Conservation (phyloP, 176 grass and related monocot genomes). For the Tillandsia leiboldiana region DNA sequence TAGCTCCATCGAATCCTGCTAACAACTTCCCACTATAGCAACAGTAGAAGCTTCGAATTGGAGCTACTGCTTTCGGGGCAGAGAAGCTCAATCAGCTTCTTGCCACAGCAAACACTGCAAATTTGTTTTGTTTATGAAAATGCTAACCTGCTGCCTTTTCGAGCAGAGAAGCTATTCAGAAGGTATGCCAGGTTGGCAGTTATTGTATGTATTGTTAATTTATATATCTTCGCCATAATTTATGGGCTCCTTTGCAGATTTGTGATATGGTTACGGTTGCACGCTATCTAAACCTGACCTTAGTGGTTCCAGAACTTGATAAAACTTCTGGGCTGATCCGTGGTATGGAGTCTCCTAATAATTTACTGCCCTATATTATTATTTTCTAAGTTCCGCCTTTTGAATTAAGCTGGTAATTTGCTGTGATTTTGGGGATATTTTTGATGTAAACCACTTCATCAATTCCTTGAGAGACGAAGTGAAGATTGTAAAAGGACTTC, state of each 20-base stretch:
- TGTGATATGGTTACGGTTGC: slow-evolving; percentile 94
- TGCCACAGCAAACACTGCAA: too few relatives aligned
- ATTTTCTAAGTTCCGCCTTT: background rate
- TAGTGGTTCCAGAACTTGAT: slow-evolving; percentile 92
- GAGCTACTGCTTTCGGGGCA: too few relatives aligned
- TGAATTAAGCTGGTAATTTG: slow-evolving; percentile 14
- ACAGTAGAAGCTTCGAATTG: too few relatives aligned
- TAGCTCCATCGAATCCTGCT: too few relatives aligned
- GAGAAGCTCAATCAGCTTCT: too few relatives aligned
- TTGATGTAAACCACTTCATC: slow-evolving; percentile 84
- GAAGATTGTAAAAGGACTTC: slow-evolving; percentile 81
- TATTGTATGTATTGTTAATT: background rate
- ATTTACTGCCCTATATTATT: background rate
- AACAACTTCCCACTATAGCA: too few relatives aligned
- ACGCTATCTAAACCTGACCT: slow-evolving; percentile 82
- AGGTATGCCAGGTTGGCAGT: too few relatives aligned
- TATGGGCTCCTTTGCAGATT: slow-evolving; percentile 44
- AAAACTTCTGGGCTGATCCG: slow-evolving; percentile 98
- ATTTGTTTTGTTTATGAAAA: too few relatives aligned
- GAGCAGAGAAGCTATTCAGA: too few relatives aligned
- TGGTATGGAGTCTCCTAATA: slow-evolving; percentile 38
- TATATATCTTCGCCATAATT: slow-evolving; percentile 9
- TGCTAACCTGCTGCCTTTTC: background rate
- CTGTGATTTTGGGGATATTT: slow-evolving; percentile 92
- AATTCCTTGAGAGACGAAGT: slow-evolving; percentile 91